Conservation (phyloP, 2,329 filamentous ascomycete species). For the Aurifilum marmelostoma region DNA sequence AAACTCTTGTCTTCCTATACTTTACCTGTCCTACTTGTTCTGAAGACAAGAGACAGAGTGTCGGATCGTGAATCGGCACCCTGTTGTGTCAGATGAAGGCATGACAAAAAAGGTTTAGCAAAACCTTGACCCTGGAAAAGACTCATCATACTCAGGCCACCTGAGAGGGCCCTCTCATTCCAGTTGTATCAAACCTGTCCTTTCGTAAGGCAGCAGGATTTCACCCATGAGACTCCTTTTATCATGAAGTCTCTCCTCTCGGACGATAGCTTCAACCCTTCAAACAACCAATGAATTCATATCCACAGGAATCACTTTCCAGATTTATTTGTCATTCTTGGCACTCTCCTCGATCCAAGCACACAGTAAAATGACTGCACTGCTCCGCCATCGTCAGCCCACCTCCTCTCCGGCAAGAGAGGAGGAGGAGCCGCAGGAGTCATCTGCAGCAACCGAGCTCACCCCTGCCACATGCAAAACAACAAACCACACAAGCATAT, state of each 20-base stretch:
- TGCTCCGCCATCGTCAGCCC: background rate
- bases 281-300: background rate
- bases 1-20: background rate
- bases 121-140: slow-evolving; percentile 1
- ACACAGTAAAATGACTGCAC: slow-evolving; percentile 9
- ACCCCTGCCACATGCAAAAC: background rate
- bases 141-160: background rate
- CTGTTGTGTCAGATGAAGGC: background rate
- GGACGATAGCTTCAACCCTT: background rate
- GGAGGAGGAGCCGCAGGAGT: background rate
- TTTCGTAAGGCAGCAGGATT: slow-evolving; percentile 24
- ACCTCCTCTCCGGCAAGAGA: background rate
- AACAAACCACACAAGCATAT: slow-evolving; percentile 24
- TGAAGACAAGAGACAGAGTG: background rate
- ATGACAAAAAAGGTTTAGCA: background rate
- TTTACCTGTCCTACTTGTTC: background rate
- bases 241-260: background rate
- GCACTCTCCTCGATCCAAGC: background rate
- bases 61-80: background rate
- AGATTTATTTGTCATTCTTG: too few relatives aligned
- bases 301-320: background rate
- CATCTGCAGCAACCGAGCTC: background rate
- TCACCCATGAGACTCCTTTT: background rate
- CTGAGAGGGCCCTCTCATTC: background rate
- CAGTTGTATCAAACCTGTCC: slow-evolving; percentile 10